Evolutionary conservation across 306 rosid species (phyloP).

Genomic region (Vicia sativa): DNA sequence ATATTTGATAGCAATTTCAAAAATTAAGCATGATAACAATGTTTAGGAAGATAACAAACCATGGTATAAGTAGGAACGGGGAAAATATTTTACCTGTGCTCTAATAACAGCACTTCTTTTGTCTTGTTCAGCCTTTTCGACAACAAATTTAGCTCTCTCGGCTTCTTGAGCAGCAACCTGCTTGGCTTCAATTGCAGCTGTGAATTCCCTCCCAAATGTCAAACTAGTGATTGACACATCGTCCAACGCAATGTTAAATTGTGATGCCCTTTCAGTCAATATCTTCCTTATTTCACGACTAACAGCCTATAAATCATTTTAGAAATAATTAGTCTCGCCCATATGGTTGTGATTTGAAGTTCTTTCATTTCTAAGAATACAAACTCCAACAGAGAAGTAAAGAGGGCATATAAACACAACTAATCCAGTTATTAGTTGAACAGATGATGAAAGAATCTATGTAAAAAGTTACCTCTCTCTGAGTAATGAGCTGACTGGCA

Average conservation of each 20-base stretch:
- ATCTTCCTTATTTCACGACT: constrained; percentile 80
- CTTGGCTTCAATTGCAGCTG: constrained; percentile 90
- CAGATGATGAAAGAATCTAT: constrained; percentile 1
- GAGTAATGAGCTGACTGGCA: constrained; percentile 93
- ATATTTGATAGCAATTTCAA: constrained; percentile 18
- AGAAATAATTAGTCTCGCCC: constrained; percentile 28
- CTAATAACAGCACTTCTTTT: constrained; percentile 77
- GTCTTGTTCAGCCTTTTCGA: constrained; percentile 91
- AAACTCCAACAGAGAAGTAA: constrained; percentile 6
- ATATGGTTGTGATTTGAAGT: constrained; percentile 9
- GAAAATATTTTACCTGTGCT: constrained; percentile 67
- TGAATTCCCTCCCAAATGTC: constrained; percentile 79
- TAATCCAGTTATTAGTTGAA: not conserved
- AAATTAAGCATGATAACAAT: constrained; percentile 5
- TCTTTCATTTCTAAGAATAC: constrained; percentile 9
- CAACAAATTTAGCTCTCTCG: constrained; percentile 91
- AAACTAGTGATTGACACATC: constrained; percentile 83
- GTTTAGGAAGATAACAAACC: not conserved
- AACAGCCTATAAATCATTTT: constrained; percentile 55
- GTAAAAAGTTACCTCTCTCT: constrained; percentile 69
- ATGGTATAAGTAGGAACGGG: constrained; percentile 1
- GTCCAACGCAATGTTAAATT: constrained; percentile 85
- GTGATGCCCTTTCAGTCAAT: constrained; percentile 75
- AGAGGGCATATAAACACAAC: not conserved
- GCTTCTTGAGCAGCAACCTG: constrained; percentile 97